Evolutionary conservation across 306 rosid species (phyloP).

Genomic region (Fragaria vesca): DNA sequence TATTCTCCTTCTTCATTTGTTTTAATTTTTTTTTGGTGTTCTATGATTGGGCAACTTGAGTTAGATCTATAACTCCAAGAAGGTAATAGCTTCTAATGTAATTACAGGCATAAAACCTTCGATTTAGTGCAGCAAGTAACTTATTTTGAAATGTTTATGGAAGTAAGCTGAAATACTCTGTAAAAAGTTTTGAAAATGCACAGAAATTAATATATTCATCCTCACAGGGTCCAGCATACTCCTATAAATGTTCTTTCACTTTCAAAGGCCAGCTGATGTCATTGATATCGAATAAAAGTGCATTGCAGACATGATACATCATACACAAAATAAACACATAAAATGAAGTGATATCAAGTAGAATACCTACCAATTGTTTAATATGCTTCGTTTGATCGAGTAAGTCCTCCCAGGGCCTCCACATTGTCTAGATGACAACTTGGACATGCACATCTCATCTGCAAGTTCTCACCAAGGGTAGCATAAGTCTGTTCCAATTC

Average conservation of each 20-base stretch:
- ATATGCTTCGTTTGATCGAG: constrained; percentile 39
- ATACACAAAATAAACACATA: neutral
- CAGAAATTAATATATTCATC: neutral
- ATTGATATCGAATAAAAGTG: constrained; percentile 1
- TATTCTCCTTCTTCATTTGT: neutral
- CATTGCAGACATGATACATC: constrained; percentile 7
- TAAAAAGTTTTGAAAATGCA: neutral
- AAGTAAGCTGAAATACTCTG: constrained; percentile 10
- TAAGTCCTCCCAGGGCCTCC: constrained; percentile 45
- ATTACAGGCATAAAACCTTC: constrained; percentile 1
- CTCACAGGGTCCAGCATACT: constrained; percentile 13
- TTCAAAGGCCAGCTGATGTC: constrained; percentile 1
- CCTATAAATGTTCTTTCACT: neutral
- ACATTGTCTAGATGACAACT: constrained; percentile 62
- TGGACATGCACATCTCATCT: constrained; percentile 66
- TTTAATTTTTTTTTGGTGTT: neutral
- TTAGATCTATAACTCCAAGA: constrained; percentile 9
- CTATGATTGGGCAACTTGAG: neutral
- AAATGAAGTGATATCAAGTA: constrained; percentile 19
- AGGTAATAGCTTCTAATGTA: constrained; percentile 1
- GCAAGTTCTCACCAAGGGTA: constrained; percentile 68
- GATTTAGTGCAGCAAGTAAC: neutral
- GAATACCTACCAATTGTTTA: constrained; percentile 37
- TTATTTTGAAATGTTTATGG: neutral
- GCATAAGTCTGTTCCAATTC: constrained; percentile 45